Conservation (phyloP, 148 eudicot genomes). For the Simmondsia chinensis region DNA sequence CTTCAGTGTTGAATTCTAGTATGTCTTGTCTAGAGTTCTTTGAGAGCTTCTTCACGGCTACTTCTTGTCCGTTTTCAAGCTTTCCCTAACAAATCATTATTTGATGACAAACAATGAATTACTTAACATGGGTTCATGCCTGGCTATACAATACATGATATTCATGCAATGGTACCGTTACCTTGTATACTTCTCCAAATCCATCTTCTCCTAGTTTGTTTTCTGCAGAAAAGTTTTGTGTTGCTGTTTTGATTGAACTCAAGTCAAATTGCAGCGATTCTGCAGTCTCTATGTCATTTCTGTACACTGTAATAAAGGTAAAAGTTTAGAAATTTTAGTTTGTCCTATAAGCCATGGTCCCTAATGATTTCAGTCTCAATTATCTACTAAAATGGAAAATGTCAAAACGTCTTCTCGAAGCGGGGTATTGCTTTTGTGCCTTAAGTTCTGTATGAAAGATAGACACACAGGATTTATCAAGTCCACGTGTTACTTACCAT, state of each 20-base stretch:
- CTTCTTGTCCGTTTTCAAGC: conserved; percentile 12
- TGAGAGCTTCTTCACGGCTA: conserved; percentile 29
- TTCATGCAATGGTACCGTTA: not conserved
- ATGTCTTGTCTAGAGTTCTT: conserved; percentile 13
- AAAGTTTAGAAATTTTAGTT: not conserved
- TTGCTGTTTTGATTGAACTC: conserved; percentile 11
- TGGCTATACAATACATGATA: not conserved
- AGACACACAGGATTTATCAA: too few relatives aligned
- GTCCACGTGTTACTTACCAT: too few relatives aligned
- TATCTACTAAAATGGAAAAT: too few relatives aligned
- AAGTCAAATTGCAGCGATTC: conserved; percentile 19
- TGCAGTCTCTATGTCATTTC: conserved; percentile 8
- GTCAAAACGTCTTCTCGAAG: too few relatives aligned
- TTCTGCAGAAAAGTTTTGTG: conserved; percentile 14
- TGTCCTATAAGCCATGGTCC: not conserved
- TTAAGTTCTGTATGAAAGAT: too few relatives aligned
- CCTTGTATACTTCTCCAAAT: conserved; percentile 17
- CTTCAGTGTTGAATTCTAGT: conserved; percentile 21
- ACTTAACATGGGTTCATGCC: not conserved
- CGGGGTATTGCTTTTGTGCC: too few relatives aligned
- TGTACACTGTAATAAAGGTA: conserved; percentile 1
- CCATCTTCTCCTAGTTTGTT: conserved; percentile 28
- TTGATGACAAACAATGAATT: not conserved
- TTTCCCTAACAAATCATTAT: conserved; percentile 8
- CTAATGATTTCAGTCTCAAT: not conserved